Evolutionary conservation across 805 yeast species (phyloP).

Genomic region (Yarrowia yakushimensis): DNA sequence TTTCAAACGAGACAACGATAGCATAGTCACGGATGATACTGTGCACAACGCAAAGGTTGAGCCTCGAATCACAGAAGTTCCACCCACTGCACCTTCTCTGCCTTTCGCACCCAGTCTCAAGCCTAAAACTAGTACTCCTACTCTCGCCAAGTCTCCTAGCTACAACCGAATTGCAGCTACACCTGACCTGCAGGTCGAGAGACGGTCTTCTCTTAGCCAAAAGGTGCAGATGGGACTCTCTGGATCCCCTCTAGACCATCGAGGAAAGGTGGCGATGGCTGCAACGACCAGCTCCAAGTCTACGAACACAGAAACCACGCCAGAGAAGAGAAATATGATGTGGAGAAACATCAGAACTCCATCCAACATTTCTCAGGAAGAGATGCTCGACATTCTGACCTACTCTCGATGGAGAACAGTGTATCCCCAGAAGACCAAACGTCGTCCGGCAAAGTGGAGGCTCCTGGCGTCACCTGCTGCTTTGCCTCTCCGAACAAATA

Average conservation of each 20-base stretch:
- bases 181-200: neutral
- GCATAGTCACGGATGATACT: constrained; percentile 7
- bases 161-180: neutral
- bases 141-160: neutral
- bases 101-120: neutral
- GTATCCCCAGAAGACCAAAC: constrained; percentile 66
- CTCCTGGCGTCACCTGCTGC: constrained; percentile 93
- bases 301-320: neutral
- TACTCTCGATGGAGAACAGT: constrained; percentile 90
- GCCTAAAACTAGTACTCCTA: neutral
- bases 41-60: neutral
- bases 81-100: neutral
- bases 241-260: constrained; percentile 1
- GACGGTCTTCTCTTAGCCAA: neutral
- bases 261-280: neutral
- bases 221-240: constrained; percentile 1
- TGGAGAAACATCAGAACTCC: constrained; percentile 76
- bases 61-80: neutral
- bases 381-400: constrained; percentile 53
- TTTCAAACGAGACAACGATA: neutral
- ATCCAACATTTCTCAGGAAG: constrained; percentile 58
- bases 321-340: constrained; percentile 36
- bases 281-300: neutral
- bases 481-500: constrained; percentile 73
- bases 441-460: constrained; percentile 81